Evolutionary conservation across 2,329 filamentous ascomycete genomes (phyloP).

Genomic region (Epichloe typhina): DNA sequence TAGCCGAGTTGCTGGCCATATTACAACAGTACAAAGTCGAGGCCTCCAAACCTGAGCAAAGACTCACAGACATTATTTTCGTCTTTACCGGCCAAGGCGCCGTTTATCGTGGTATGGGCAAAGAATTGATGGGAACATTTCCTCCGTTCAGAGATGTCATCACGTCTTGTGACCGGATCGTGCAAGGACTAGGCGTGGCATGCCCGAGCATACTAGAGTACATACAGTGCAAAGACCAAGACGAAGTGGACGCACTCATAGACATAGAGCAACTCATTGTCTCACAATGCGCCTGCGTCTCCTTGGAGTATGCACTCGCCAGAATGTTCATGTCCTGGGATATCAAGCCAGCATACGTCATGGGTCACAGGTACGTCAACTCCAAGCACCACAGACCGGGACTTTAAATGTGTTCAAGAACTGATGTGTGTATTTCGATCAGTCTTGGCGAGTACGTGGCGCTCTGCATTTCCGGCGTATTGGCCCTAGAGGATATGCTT

Average conservation of each 20-base stretch:
- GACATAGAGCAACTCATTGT: too few species aligned
- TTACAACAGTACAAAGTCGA: too few species aligned
- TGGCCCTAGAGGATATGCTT: constrained; percentile 61
- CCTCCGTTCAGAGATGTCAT: constrained; percentile 7
- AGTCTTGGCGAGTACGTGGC: constrained; percentile 27
- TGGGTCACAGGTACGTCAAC: constrained; percentile 30
- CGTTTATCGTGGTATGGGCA: constrained; percentile 14
- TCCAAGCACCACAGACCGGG: neutral
- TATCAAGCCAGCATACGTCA: constrained; percentile 38
- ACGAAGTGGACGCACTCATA: too few species aligned
- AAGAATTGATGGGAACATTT: constrained; percentile 39
- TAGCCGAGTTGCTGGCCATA: too few species aligned
- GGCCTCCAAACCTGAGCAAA: too few species aligned
- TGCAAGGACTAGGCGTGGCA: too few species aligned
- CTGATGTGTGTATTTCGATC: constrained; percentile 1
- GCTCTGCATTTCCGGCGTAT: constrained; percentile 57
- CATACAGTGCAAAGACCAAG: too few species aligned
- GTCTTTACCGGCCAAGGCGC: neutral
- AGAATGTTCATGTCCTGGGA: constrained; percentile 40
- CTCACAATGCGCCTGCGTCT: neutral
- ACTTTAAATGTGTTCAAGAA: too few species aligned
- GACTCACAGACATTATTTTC: neutral
- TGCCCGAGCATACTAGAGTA: too few species aligned
- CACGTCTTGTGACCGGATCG: neutral
- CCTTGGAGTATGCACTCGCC: constrained; percentile 41